Evolutionary conservation across 768 basidiomycete genomes (phyloP).

Genomic region (Mycena olivaceomarginata): DNA sequence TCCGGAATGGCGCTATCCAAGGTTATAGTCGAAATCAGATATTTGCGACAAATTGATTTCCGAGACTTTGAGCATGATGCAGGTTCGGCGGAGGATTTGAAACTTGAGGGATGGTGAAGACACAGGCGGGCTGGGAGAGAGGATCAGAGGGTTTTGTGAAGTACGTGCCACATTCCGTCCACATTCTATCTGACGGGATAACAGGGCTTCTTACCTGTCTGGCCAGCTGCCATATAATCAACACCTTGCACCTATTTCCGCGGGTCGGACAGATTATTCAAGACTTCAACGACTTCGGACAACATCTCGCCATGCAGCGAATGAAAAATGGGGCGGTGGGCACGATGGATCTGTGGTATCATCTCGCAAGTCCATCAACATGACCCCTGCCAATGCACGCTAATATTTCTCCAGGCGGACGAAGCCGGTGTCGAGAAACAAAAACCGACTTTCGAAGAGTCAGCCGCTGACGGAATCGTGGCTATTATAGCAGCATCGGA

Average conservation of each 20-base stretch:
- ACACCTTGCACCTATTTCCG: background rate
- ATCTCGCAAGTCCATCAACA: background rate
- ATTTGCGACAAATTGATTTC: too few species aligned
- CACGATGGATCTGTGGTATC: background rate
- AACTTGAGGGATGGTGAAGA: slow-evolving; percentile 63
- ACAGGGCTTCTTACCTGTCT: slow-evolving; percentile 56
- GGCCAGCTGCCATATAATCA: slow-evolving; percentile 54
- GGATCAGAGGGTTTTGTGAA: slow-evolving; percentile 63
- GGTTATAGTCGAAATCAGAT: too few species aligned
- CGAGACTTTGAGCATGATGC: background rate
- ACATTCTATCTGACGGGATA: background rate
- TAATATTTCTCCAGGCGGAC: slow-evolving; percentile 58
- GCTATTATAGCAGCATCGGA: slow-evolving; percentile 63
- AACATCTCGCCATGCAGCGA: background rate
- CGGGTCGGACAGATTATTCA: background rate
- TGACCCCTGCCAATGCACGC: background rate
- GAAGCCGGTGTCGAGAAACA: slow-evolving; percentile 53
- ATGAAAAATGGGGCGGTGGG: background rate
- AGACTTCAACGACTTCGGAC: background rate
- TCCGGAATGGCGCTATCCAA: too few species aligned
- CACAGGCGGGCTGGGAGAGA: slow-evolving; percentile 62
- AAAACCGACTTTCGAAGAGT: slow-evolving; percentile 54
- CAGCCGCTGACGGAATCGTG: slow-evolving; percentile 60
- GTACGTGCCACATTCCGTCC: slow-evolving; percentile 51
- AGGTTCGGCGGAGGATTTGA: slow-evolving; percentile 51